phyloP scores from a whole-genome alignment of 805 yeast species.

The Candida suzukii region DNA sequence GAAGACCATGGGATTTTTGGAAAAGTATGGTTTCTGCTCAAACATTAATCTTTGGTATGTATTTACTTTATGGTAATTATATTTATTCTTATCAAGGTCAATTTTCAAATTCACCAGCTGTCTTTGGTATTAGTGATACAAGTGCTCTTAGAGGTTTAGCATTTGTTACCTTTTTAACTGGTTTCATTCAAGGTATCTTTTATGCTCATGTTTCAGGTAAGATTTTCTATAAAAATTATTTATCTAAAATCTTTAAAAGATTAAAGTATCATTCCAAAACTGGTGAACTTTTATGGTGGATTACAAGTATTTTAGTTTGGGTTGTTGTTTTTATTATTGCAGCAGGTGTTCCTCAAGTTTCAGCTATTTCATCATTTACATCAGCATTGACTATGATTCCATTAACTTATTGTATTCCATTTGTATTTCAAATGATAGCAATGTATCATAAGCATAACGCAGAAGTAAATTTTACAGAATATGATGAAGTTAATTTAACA shows the following conservation, averaged over 20 bases:
- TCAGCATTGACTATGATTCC: slow-evolving; percentile 21
- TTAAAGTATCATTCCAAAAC: slow-evolving; percentile 25
- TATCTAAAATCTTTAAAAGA: slow-evolving; percentile 23
- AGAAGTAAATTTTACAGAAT: background rate
- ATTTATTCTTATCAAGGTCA: slow-evolving; percentile 41
- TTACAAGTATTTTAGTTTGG: slow-evolving; percentile 10
- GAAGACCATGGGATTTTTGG: slow-evolving; percentile 40
- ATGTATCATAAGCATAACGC: slow-evolving; percentile 9
- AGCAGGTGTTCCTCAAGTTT: slow-evolving; percentile 22
- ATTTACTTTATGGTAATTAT: slow-evolving; percentile 35
- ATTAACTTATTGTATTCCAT: slow-evolving; percentile 20
- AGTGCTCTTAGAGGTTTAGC: slow-evolving; percentile 26
- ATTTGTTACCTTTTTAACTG: slow-evolving; percentile 31
- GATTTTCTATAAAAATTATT: slow-evolving; percentile 33
- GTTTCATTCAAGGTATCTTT: slow-evolving; percentile 36
- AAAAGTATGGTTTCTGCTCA: slow-evolving; percentile 39
- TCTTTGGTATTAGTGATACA: slow-evolving; percentile 31
- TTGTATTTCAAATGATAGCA: slow-evolving; percentile 14
- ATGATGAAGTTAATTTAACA: slow-evolving; percentile 7
- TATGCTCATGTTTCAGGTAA: slow-evolving; percentile 42
- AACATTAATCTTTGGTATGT: slow-evolving; percentile 29
- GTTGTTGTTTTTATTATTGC: slow-evolving; percentile 9
- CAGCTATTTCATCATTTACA: slow-evolving; percentile 16
- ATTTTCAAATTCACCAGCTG: slow-evolving; percentile 34
- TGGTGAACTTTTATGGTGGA: slow-evolving; percentile 19